Conservation (phyloP, 768 basidiomycete genomes). For the Calocybe gangraenosa region DNA sequence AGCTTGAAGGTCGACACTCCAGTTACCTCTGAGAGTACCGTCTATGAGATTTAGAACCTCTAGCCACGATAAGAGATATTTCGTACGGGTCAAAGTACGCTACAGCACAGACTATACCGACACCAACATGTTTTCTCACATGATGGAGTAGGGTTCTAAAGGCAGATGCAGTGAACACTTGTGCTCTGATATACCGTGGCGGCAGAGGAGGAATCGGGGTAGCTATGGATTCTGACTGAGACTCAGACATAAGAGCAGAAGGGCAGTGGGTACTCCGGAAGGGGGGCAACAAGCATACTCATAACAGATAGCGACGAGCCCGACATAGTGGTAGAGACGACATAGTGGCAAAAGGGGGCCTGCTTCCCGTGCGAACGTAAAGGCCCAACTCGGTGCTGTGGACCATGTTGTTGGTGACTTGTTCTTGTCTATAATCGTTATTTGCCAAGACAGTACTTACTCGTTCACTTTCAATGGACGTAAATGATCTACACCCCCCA, state of each 20-base stretch:
- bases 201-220: neutral
- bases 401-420: neutral
- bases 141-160: slow-evolving; percentile 19
- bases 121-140: slow-evolving; percentile 47
- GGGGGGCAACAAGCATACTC: slow-evolving; percentile 13
- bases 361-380: slow-evolving; percentile 30
- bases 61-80: neutral
- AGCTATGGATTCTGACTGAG: neutral
- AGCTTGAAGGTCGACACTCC: slow-evolving; percentile 77
- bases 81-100: slow-evolving; percentile 72
- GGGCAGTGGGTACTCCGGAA: slow-evolving; percentile 8
- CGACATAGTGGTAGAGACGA: slow-evolving; percentile 28
- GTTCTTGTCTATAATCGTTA: neutral
- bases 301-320: slow-evolving; percentile 28
- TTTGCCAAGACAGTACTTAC: neutral
- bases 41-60: slow-evolving; percentile 2
- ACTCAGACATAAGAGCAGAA: neutral
- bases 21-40: slow-evolving; percentile 53
- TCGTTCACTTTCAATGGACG: slow-evolving; percentile 27
- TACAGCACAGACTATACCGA: slow-evolving; percentile 68
- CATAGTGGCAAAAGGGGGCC: slow-evolving; percentile 12
- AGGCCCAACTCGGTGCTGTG: neutral
- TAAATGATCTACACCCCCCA: slow-evolving; percentile 68
- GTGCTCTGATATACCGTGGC: neutral
- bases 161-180: neutral